phyloP scores from a whole-genome alignment of 176 grass and related monocot species.

The Poa pratensis region DNA sequence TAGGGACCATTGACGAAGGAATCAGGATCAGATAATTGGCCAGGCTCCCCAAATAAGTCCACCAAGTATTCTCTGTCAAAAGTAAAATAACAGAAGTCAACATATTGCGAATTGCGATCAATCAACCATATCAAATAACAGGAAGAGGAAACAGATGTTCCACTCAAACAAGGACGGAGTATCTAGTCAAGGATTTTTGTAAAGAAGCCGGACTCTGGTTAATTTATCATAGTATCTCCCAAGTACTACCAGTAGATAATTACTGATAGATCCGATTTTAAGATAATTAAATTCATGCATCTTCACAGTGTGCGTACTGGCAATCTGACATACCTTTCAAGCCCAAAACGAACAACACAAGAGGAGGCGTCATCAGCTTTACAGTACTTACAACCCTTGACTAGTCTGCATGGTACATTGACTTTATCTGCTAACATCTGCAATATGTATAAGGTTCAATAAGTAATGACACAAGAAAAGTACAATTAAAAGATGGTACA shows the following conservation, averaged over 20 bases:
- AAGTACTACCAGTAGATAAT: background rate
- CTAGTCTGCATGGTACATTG: constrained; percentile 90
- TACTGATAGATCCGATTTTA: background rate
- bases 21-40: constrained; percentile 83
- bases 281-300: constrained; percentile 5
- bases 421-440: constrained; percentile 90
- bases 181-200: background rate
- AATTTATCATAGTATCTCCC: background rate
- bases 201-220: constrained; percentile 11
- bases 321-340: constrained; percentile 61
- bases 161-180: background rate
- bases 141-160: constrained; percentile 11
- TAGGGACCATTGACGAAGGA: constrained; percentile 88
- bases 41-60: constrained; percentile 84
- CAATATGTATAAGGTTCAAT: constrained; percentile 16
- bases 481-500: background rate
- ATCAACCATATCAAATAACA: constrained; percentile 20
- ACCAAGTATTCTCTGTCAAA: constrained; percentile 86
- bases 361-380: constrained; percentile 86
- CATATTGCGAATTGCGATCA: background rate
- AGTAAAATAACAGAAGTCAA: constrained; percentile 38
- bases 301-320: constrained; percentile 33
- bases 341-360: constrained; percentile 87
- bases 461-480: background rate
- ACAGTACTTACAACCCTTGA: constrained; percentile 95